phyloP scores from a whole-genome alignment of 2,329 filamentous ascomycete genomes.

The Colletotrichum caudatum region DNA sequence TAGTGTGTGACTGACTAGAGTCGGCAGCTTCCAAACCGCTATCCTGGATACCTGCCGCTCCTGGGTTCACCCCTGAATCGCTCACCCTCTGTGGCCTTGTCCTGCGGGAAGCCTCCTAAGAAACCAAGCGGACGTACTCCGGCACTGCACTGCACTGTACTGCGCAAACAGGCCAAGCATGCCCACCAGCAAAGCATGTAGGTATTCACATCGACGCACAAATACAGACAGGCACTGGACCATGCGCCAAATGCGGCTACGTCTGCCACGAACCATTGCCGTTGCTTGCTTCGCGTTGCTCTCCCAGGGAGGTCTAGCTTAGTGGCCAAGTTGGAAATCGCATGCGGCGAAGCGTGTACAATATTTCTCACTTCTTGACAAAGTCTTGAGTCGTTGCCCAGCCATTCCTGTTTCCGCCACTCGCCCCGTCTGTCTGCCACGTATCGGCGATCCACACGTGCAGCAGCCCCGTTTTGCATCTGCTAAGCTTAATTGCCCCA shows the following conservation, averaged over 20 bases:
- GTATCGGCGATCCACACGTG: slow-evolving; percentile 20
- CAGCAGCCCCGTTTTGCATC: slow-evolving; percentile 34
- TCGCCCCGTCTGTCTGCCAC: slow-evolving; percentile 18
- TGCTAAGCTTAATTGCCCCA: slow-evolving; percentile 39
- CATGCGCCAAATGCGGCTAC: background rate
- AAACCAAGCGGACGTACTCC: background rate
- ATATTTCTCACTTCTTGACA: background rate
- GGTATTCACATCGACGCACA: background rate
- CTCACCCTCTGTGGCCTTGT: background rate
- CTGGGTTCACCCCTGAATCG: too few species aligned
- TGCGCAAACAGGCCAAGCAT: background rate
- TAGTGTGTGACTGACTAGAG: too few species aligned
- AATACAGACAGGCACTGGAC: background rate
- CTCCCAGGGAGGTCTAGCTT: background rate
- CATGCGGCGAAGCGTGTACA: background rate
- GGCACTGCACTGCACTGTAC: background rate
- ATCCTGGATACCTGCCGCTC: too few species aligned
- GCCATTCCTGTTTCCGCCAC: slow-evolving; percentile 4
- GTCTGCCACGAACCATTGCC: background rate
- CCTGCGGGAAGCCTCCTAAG: slow-evolving; percentile 1
- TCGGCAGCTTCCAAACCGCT: too few species aligned
- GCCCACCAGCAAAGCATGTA: too few species aligned
- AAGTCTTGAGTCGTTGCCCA: background rate
- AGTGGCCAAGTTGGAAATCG: background rate
- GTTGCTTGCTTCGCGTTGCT: background rate